phyloP scores from a whole-genome alignment of 805 yeast genomes.

The Lachancea sp. region DNA sequence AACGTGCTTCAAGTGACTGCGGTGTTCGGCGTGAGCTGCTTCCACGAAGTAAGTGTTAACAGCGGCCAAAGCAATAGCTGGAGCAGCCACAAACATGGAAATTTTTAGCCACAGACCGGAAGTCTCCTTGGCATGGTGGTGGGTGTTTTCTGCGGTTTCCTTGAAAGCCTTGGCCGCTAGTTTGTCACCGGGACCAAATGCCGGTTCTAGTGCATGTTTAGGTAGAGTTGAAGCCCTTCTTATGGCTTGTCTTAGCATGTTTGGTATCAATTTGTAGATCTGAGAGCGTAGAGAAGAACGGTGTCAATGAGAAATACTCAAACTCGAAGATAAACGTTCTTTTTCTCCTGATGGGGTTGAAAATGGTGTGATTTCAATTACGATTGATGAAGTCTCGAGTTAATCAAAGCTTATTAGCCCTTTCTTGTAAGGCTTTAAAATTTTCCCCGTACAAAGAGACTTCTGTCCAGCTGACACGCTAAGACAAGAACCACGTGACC shows the following conservation, averaged over 20 bases:
- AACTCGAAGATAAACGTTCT: no score
- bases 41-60: constrained; percentile 78
- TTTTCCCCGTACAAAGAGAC: background rate
- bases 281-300: background rate
- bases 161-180: constrained; percentile 69
- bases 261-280: background rate
- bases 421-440: background rate
- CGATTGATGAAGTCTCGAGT: background rate
- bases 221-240: constrained; percentile 35
- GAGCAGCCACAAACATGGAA: constrained; percentile 72
- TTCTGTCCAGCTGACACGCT: no score
- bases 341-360: no score
- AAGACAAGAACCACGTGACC: no score
- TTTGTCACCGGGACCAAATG: constrained; percentile 38
- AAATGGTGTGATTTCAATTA: no score
- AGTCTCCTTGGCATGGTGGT: constrained; percentile 74
- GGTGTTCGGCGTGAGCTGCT: constrained; percentile 84
- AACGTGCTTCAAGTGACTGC: constrained; percentile 60
- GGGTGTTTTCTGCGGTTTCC: constrained; percentile 54
- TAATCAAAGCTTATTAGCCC: background rate
- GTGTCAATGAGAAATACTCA: background rate
- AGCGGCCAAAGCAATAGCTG: constrained; percentile 71
- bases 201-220: constrained; percentile 41
- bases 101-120: constrained; percentile 80
- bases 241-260: constrained; percentile 42